Evolutionary conservation across 345 rosid species (phyloP).

Genomic region (Rhodomyrtus tomentosa): DNA sequence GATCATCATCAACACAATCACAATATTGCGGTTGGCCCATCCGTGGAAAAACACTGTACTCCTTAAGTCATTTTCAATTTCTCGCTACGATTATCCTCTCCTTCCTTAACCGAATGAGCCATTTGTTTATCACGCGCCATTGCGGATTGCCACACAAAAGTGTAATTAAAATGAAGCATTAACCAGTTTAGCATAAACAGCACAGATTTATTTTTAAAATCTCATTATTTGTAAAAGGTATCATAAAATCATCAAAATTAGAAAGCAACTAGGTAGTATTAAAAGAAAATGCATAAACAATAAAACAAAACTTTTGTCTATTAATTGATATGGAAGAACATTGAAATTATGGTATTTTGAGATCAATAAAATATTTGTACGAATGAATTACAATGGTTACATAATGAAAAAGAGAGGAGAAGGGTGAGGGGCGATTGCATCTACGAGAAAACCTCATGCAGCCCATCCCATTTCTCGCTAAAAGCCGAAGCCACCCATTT

Average conservation of each 20-base stretch:
- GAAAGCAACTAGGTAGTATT: background rate
- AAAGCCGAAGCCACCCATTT: no score
- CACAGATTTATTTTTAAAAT: background rate
- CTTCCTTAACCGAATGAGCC: background rate
- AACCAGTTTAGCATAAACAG: background rate
- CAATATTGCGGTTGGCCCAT: background rate
- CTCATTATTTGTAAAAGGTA: background rate
- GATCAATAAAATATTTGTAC: background rate
- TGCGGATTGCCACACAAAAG: background rate
- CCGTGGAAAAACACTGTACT: background rate
- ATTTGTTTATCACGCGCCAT: background rate
- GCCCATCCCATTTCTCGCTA: no score
- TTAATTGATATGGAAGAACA: background rate
- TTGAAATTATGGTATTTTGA: no score
- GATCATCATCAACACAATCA: no score
- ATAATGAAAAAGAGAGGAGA: background rate
- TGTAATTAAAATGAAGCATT: background rate
- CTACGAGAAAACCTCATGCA: background rate
- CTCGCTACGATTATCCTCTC: background rate
- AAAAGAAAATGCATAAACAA: background rate
- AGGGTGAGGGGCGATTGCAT: background rate
- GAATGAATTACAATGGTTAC: background rate
- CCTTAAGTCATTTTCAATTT: background rate
- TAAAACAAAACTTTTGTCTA: background rate
- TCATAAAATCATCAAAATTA: background rate